Evolutionary conservation across 2,329 filamentous ascomycete genomes (phyloP), one percentile per base, ranked within the genome.

Genomic region (Hymenoscyphus salicellus): DNA sequence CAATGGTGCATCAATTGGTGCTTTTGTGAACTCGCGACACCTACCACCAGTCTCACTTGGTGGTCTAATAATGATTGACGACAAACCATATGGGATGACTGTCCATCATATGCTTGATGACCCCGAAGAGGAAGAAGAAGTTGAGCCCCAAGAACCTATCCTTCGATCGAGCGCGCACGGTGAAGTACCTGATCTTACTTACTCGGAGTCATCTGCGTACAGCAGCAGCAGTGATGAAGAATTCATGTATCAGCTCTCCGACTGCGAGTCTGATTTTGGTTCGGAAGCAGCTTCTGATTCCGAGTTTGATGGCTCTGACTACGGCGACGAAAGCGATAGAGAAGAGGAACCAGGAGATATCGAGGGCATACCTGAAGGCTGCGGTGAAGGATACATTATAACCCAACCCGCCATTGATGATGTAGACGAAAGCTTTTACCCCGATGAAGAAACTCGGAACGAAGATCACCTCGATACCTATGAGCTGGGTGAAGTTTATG

Each of bases 61-160:
- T 14, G 94, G 94, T 8, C 83, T 97, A 3, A 87, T 98, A 49
- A 80, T 95, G 36, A 87, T 98, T 1, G 93, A 98, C 73, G 87
- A 90, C 63, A 88, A 90, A 75, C 86, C 91, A 0, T 95, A 93
- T 72, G 94, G 94, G 14, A 95, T 98, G 91, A 97, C 92, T 26
- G 94, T 98, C 0, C 94, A 98, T 73, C 94, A 98, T 76, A 94
- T 98, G 87, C 85, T 98, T 2, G 94, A 97, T 80, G 85, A 88
- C 64, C 86, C 85, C 6, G 68, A 82, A 75, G 77, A 83, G n/a
- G 41, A 76, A 72, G 63, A 75, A 70, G 70, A 73, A 23, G 14
- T 46, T 14, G 30, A 60, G 17, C 65, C 72, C 58, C 69, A 75
- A 28, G 74, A 75, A 26, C 66, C 70, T 2, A 68, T 72, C 11